Evolutionary conservation across 2,329 filamentous ascomycete species (phyloP).

Genomic region (Paracoccidioides brasiliensis): DNA sequence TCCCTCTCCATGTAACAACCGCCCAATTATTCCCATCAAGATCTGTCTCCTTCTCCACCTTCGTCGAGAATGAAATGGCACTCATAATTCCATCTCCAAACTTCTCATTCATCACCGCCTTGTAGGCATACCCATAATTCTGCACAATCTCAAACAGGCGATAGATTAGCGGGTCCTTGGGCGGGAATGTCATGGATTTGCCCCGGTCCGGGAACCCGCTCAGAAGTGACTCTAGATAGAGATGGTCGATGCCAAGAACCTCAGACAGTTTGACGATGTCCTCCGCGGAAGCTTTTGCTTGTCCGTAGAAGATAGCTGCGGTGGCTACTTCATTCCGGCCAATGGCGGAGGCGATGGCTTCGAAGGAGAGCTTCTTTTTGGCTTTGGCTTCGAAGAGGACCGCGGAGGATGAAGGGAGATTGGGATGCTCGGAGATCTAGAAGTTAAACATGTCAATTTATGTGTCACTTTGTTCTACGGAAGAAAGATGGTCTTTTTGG

Average conservation of each 20-base stretch:
- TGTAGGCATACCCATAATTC: slow-evolving; percentile 94
- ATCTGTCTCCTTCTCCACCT: slow-evolving; percentile 88
- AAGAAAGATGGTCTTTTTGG: neutral
- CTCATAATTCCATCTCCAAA: slow-evolving; percentile 94
- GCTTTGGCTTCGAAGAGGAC: slow-evolving; percentile 75
- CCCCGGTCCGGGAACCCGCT: slow-evolving; percentile 70
- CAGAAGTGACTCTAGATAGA: slow-evolving; percentile 48
- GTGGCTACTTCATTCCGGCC: slow-evolving; percentile 71
- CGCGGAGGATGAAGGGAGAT: slow-evolving; percentile 57
- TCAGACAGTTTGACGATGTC: slow-evolving; percentile 55
- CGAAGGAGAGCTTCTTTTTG: slow-evolving; percentile 61
- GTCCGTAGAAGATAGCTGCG: slow-evolving; percentile 84
- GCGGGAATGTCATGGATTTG: slow-evolving; percentile 66
- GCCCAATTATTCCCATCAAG: slow-evolving; percentile 70
- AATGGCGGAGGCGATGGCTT: slow-evolving; percentile 58
- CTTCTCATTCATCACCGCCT: slow-evolving; percentile 92
- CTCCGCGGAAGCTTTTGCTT: slow-evolving; percentile 57
- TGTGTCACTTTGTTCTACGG: neutral
- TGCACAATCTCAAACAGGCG: slow-evolving; percentile 87
- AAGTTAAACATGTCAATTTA: neutral
- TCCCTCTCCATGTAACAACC: slow-evolving; percentile 68
- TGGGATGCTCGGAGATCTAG: slow-evolving; percentile 52
- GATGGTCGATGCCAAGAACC: slow-evolving; percentile 48
- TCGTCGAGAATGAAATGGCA: slow-evolving; percentile 79
- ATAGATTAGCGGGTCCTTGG: slow-evolving; percentile 77